Percentiles rank a stretch among this genome's conserved stretches.
Evolutionary conservation across 805 yeast genomes (phyloP).

Genomic region (Nakazawaea molendinolei): DNA sequence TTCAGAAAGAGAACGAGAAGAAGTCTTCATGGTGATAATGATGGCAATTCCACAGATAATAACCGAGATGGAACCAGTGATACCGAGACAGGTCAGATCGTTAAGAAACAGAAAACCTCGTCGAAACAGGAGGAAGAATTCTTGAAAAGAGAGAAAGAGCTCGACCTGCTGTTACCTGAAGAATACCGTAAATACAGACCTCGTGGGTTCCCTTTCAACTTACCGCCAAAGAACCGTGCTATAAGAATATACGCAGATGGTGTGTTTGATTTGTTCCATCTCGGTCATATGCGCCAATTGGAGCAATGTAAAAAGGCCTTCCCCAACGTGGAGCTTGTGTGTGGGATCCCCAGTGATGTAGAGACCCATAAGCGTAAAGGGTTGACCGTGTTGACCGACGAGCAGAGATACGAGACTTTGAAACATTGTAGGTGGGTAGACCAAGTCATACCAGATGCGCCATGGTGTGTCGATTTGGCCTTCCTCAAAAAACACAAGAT

Average conservation of each 20-base stretch:
- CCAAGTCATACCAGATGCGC: slow-evolving; percentile 90
- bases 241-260: slow-evolving; percentile 97
- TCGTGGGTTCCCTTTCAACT: slow-evolving; percentile 64
- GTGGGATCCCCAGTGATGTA: slow-evolving; percentile 86
- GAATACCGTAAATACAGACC: slow-evolving; percentile 76
- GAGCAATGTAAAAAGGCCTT: slow-evolving; percentile 95
- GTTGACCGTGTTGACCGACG: slow-evolving; percentile 81
- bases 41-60: slow-evolving; percentile 5
- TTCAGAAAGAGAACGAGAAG: slow-evolving; percentile 14
- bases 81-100: background rate
- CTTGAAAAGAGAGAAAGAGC: slow-evolving; percentile 25
- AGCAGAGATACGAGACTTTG: slow-evolving; percentile 86
- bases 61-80: slow-evolving; percentile 5
- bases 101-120: slow-evolving; percentile 6
- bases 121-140: slow-evolving; percentile 11
- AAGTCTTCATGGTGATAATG: slow-evolving; percentile 6
- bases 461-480: slow-evolving; percentile 88
- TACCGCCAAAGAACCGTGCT: slow-evolving; percentile 82
- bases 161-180: slow-evolving; percentile 60
- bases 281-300: slow-evolving; percentile 96
- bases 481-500: slow-evolving; percentile 74
- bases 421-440: slow-evolving; percentile 97
- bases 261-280: slow-evolving; percentile 90
- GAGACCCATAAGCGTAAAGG: slow-evolving; percentile 93
- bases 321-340: slow-evolving; percentile 75